phyloP scores from a whole-genome alignment of 116 monocot genomes.

The Iris pallida region DNA sequence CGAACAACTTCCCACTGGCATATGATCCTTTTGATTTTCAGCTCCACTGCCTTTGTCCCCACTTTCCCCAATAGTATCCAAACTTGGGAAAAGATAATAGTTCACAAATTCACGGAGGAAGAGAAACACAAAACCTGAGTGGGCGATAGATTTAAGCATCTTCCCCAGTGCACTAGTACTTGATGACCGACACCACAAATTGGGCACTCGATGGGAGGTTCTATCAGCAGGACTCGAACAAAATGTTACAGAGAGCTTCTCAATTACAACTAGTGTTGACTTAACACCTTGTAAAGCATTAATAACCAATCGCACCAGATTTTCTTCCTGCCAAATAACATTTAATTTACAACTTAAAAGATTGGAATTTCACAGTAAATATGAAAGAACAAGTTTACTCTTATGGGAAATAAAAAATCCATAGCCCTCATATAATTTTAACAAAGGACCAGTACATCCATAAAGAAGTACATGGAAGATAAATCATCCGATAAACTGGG shows the following conservation, averaged over 20 bases:
- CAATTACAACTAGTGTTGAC: conserved; percentile 56
- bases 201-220: conserved; percentile 44
- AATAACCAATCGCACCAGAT: conserved; percentile 54
- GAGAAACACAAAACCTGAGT: conserved; percentile 48
- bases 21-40: neutral
- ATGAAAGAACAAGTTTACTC: too few species aligned
- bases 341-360: neutral
- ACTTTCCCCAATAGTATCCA: neutral
- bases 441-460: too few species aligned
- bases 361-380: neutral
- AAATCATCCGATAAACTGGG: too few species aligned
- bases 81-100: conserved; percentile 30
- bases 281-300: conserved; percentile 77
- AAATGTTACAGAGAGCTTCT: conserved; percentile 47
- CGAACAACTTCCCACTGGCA: neutral
- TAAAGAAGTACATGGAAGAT: too few species aligned
- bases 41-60: neutral
- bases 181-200: conserved; percentile 65
- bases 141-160: conserved; percentile 58
- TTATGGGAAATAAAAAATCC: neutral
- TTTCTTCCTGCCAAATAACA: conserved; percentile 33
- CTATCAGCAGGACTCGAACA: conserved; percentile 62
- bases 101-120: conserved; percentile 66
- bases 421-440: neutral
- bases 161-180: conserved; percentile 55